Evolutionary conservation across 1,284 basidiomycete species (phyloP).

Genomic region (Polyporus tsugae): DNA sequence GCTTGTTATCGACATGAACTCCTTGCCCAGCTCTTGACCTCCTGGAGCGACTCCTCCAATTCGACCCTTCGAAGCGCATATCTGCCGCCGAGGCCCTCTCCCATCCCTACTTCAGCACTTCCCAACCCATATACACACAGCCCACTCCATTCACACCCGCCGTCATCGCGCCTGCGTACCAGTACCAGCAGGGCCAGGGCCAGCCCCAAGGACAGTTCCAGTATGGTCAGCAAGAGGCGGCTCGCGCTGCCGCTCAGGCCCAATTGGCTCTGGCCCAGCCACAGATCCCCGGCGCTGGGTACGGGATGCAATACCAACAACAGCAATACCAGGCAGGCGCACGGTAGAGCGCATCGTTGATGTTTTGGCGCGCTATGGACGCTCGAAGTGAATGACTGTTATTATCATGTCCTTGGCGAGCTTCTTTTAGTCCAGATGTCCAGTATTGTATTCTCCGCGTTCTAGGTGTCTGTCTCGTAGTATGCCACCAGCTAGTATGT

Average conservation of each 20-base stretch:
- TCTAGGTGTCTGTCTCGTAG: slow-evolving; percentile 12
- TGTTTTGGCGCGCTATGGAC: slow-evolving; percentile 2
- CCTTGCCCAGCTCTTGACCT: slow-evolving; percentile 83
- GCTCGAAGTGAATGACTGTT: slow-evolving; percentile 1
- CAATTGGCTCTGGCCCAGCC: slow-evolving; percentile 46
- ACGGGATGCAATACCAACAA: slow-evolving; percentile 41
- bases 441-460: slow-evolving; percentile 2
- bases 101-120: slow-evolving; percentile 91
- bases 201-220: slow-evolving; percentile 48
- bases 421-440: background rate
- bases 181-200: slow-evolving; percentile 69
- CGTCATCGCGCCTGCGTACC: slow-evolving; percentile 75
- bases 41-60: slow-evolving; percentile 94
- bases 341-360: background rate
- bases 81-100: slow-evolving; percentile 92
- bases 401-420: slow-evolving; percentile 11
- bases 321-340: slow-evolving; percentile 20
- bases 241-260: slow-evolving; percentile 44
- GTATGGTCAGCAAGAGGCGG: slow-evolving; percentile 53
- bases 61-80: slow-evolving; percentile 93
- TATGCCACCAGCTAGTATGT: background rate
- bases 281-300: slow-evolving; percentile 47
- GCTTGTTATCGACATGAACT: background rate
- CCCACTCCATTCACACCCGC: slow-evolving; percentile 56
- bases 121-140: slow-evolving; percentile 53